Evolutionary conservation across 2,329 filamentous ascomycete genomes (phyloP).

Genomic region (Penicillium sp.): DNA sequence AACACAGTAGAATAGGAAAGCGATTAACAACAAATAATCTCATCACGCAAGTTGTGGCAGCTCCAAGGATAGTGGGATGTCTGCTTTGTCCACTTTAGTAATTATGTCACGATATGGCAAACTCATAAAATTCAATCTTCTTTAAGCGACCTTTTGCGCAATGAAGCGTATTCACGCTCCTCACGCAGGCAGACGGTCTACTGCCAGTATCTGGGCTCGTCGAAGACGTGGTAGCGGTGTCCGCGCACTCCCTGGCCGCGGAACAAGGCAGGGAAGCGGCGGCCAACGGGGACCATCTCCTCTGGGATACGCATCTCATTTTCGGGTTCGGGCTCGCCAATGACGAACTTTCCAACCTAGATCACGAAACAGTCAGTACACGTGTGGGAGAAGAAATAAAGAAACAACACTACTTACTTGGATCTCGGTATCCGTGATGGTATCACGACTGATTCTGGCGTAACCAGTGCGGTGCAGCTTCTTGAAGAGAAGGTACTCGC

Average conservation of each 20-base stretch:
- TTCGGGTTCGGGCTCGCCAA: constrained; percentile 67
- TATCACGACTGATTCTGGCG: constrained; percentile 80
- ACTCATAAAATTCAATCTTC: constrained; percentile 5
- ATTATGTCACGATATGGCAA: constrained; percentile 11
- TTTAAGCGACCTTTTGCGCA: neutral
- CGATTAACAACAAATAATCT: neutral
- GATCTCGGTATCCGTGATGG: constrained; percentile 95
- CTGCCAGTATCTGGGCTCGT: constrained; percentile 74
- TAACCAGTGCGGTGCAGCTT: constrained; percentile 81
- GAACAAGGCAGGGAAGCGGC: constrained; percentile 82
- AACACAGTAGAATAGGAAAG: neutral
- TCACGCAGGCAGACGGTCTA: constrained; percentile 19
- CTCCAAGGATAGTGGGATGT: constrained; percentile 5
- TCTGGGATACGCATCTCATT: constrained; percentile 67
- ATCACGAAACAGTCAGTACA: constrained; percentile 15
- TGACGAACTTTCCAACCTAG: constrained; percentile 82
- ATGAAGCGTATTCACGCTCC: neutral
- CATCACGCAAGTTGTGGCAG: neutral
- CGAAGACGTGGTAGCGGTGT: constrained; percentile 91
- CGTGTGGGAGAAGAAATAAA: neutral
- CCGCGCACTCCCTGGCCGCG: constrained; percentile 81
- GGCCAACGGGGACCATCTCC: constrained; percentile 69
- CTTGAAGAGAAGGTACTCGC: constrained; percentile 98
- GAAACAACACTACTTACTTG: constrained; percentile 57
- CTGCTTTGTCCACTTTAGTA: neutral